Conservation (phyloP, 805 yeast species). For the Myxozyma kluyveri region DNA sequence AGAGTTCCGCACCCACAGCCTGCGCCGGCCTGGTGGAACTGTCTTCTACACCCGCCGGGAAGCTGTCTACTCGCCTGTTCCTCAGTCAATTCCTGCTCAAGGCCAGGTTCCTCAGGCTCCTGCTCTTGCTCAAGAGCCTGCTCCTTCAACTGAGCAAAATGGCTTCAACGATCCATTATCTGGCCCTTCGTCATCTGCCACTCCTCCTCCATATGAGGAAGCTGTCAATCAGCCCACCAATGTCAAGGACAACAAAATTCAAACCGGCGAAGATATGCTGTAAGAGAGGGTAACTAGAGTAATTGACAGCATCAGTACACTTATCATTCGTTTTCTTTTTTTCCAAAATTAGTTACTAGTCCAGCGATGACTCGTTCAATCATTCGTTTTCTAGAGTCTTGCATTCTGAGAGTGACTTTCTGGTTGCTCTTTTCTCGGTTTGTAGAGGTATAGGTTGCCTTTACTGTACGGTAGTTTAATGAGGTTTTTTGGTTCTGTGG, state of each 20-base stretch:
- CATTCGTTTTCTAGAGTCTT: no score
- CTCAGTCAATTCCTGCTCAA: conserved; percentile 13
- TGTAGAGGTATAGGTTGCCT: no score
- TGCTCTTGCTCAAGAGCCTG: conserved; percentile 12
- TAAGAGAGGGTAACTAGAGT: no score
- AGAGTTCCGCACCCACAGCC: conserved; percentile 8
- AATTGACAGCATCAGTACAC: no score
- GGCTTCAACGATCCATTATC: conserved; percentile 8
- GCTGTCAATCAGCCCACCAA: conserved; percentile 6
- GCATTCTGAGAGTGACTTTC: no score
- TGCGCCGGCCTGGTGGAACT: conserved; percentile 11
- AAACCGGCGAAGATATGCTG: conserved; percentile 14
- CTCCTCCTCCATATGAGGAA: conserved; percentile 31
- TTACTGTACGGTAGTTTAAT: no score
- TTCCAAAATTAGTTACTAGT: no score
- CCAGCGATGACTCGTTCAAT: no score
- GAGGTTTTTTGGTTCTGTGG: no score
- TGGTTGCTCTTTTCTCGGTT: no score
- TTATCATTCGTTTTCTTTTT: no score
- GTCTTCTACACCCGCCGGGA: conserved; percentile 18
- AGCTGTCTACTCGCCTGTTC: conserved; percentile 27
- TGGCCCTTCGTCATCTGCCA: conserved; percentile 3
- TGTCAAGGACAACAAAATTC: conserved; percentile 29
- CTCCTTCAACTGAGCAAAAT: conserved; percentile 3
- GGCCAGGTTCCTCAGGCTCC: conserved; percentile 6